phyloP scores from a whole-genome alignment of 2,329 filamentous ascomycete species.

The Dactylellina parvicollis region DNA sequence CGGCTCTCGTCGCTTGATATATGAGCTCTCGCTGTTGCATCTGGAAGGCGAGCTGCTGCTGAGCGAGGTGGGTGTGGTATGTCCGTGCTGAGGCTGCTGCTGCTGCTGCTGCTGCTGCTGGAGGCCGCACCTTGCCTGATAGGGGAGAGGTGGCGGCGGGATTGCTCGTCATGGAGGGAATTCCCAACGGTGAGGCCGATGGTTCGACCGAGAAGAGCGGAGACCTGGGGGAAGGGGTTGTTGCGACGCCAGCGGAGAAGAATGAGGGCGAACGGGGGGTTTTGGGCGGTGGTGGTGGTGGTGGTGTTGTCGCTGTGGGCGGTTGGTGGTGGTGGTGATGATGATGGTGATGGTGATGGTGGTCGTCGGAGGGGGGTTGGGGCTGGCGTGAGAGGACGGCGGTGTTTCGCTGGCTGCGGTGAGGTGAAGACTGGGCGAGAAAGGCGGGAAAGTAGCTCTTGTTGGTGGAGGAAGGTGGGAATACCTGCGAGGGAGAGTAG shows the following conservation, averaged over 20 bases:
- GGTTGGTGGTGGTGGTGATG: background rate
- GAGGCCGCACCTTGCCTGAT: conserved; percentile 9
- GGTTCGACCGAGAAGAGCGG: conserved; percentile 8
- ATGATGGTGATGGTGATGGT: background rate
- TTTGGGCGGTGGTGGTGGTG: background rate
- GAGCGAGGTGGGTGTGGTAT: conserved; percentile 56
- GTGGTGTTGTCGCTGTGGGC: background rate
- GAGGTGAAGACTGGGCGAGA: conserved; percentile 16
- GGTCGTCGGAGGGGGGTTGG: background rate
- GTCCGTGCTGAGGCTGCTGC: conserved; percentile 14
- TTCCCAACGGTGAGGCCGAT: background rate
- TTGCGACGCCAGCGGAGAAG: conserved; percentile 9
- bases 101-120: conserved; percentile 11
- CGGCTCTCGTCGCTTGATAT: conserved; percentile 56
- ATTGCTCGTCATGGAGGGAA: conserved; percentile 4
- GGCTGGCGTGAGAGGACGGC: background rate
- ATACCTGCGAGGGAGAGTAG: conserved; percentile 47
- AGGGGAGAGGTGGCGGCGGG: conserved; percentile 13
- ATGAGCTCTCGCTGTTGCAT: conserved; percentile 58
- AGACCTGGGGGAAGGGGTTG: conserved; percentile 9
- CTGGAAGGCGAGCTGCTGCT: conserved; percentile 58
- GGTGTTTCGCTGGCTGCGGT: too few species aligned
- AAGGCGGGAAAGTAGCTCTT: conserved; percentile 49
- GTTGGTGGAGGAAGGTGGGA: conserved; percentile 17
- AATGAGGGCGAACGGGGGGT: conserved; percentile 26